Evolutionary conservation across 1,284 basidiomycete genomes (phyloP), one percentile per base, ranked within the genome.

Genomic region (Rhodotorula sp.): DNA sequence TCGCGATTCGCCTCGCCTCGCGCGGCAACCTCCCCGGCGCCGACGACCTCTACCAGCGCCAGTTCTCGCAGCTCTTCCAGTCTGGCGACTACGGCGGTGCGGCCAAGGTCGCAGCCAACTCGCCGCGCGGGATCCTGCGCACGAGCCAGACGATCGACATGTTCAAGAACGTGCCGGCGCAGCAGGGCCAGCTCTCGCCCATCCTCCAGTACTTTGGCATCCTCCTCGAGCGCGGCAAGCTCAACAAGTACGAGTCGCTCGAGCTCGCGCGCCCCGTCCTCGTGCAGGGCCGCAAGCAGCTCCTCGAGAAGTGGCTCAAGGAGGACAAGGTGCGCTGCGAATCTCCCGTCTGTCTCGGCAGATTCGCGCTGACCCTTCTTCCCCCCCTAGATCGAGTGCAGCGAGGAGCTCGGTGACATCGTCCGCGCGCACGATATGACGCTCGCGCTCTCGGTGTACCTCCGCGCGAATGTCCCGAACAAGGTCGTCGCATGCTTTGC

Each of bases 151-250:
- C 98, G 64, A 99, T 99, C 78, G 97, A 99, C 80, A 91, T 93
- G 23, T 98, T 99, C 88, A 99, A 99, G 86, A 87, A 89, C 77
- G 93, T 96, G 2, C 95, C 96, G 42, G 87, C 91, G 16, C 90
- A 91, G 68, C 88, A 93, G 21, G 95, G 96, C 64, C 91, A 92
- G 52, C 86, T 99, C 64, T 96, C 93, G 16, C 97, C 97, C 10
- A 99, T 99, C 78, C 86, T 99, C 42, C 97, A 98, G 79, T 99
- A 99, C 85, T 99, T 99, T 78, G 97, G 97, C 77, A 96, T 98
- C 76, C 84, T 99, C 44, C 86, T 99, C 64, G 97, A 99, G 85
- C 97, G 95, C 83, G 96, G 96, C 52, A 92, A 97, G 83, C 88
- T 99, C 70, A 99, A 99, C 85, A 94, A 96, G 82, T 88, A 91